phyloP scores from a whole-genome alignment of 192 early-diverging fungal species.

The Glomus cerebriforme region DNA sequence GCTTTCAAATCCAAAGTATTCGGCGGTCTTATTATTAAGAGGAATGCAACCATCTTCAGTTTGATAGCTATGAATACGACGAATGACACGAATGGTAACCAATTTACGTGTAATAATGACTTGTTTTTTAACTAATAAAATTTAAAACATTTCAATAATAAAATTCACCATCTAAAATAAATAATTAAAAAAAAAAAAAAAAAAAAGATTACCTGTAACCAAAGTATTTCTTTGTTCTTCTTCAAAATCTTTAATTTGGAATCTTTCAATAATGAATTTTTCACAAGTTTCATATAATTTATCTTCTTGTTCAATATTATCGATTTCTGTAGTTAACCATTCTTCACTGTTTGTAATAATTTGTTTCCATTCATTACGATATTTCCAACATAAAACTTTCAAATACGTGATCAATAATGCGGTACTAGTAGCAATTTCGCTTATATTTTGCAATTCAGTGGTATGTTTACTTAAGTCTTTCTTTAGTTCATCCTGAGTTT shows the following conservation, averaged over 20 bases:
- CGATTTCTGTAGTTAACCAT: constrained; percentile 7
- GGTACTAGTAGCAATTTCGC: neutral
- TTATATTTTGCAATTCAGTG: neutral
- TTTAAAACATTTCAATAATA: neutral
- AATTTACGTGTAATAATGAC: constrained; percentile 9
- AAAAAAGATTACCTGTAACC: neutral
- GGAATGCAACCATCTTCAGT: neutral
- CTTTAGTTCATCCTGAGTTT: constrained; percentile 1
- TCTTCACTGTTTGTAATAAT: constrained; percentile 3
- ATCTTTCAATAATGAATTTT: constrained; percentile 9
- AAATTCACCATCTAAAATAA: neutral
- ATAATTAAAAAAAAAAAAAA: neutral
- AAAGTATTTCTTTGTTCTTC: neutral
- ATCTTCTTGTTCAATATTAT: constrained; percentile 23
- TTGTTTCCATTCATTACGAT: constrained; percentile 10
- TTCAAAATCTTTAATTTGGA: constrained; percentile 2
- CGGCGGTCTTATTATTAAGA: constrained; percentile 4
- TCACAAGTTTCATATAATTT: constrained; percentile 13
- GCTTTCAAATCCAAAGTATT: constrained; percentile 13
- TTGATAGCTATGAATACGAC: neutral
- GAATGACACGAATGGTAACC: neutral
- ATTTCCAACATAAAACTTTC: constrained; percentile 24
- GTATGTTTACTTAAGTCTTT: neutral
- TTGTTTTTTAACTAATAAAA: neutral
- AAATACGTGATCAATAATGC: constrained; percentile 12